A percentile compares a stretch with the other conserved stretches of the same genome.
These are phyloP conservation scores for Dictyostelium brefeldianum DNA, from an alignment of 78 protist genomes.

Conservation along the genomic window DNA sequence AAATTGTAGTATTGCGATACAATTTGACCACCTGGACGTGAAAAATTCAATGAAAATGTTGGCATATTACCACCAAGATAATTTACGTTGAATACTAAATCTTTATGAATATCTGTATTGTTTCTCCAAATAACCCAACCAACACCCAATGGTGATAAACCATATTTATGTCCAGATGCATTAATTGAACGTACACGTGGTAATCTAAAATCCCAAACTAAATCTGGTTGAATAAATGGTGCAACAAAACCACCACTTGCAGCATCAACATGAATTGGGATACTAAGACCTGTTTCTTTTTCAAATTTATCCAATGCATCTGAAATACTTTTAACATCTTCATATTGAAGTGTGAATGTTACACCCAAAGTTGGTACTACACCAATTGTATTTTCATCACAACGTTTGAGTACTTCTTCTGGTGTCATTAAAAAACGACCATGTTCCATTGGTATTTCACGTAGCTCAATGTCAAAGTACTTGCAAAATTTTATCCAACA, in stretches of 20 bases:
- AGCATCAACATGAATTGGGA: slow-evolving; percentile 86
- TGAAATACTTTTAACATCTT: slow-evolving; percentile 47
- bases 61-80: slow-evolving; percentile 66
- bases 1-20: slow-evolving; percentile 70
- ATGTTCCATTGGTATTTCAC: slow-evolving; percentile 24
- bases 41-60: slow-evolving; percentile 72
- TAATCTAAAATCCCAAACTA: slow-evolving; percentile 78
- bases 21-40: slow-evolving; percentile 45
- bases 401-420: slow-evolving; percentile 38
- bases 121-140: slow-evolving; percentile 63
- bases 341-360: slow-evolving; percentile 72
- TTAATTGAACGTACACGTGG: slow-evolving; percentile 70
- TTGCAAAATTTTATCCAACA: slow-evolving; percentile 76
- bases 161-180: slow-evolving; percentile 78
- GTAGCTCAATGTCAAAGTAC: slow-evolving; percentile 69
- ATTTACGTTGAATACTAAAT: slow-evolving; percentile 59
- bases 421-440: slow-evolving; percentile 32
- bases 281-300: slow-evolving; percentile 46
- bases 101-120: slow-evolving; percentile 49
- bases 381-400: slow-evolving; percentile 83
- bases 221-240: slow-evolving; percentile 64
- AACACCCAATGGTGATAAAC: slow-evolving; percentile 55
- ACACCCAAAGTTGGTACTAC: slow-evolving; percentile 53
- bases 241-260: slow-evolving; percentile 87
- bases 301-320: slow-evolving; percentile 48